phyloP scores from a whole-genome alignment of 2,329 filamentous ascomycete genomes.

The Tolypocladium ophioglossoides region DNA sequence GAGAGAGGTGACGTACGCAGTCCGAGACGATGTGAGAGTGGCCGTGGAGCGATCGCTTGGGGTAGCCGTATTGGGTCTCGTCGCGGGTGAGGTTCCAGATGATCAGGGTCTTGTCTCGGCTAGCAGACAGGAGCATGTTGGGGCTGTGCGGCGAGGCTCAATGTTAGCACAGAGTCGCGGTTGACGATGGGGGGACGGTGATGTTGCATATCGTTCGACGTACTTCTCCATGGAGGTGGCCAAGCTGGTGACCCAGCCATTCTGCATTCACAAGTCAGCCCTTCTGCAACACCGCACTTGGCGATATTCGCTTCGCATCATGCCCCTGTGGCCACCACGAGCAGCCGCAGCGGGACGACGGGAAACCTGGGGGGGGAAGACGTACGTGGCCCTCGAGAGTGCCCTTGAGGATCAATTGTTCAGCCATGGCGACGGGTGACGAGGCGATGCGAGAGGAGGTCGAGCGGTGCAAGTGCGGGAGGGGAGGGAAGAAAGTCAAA shows the following conservation, averaged over 20 bases:
- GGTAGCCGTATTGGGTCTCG: conserved; percentile 96
- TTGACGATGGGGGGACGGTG: neutral
- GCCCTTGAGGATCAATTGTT: conserved; percentile 92
- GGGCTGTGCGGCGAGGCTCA: conserved; percentile 45
- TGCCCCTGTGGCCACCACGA: neutral
- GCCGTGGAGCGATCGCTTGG: conserved; percentile 96
- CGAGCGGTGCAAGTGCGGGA: conserved; percentile 18
- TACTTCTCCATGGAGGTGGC: conserved; percentile 99
- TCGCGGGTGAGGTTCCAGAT: conserved; percentile 99
- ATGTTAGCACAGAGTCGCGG: conserved; percentile 8
- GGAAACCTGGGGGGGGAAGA: conserved; percentile 17
- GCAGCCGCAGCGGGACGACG: conserved; percentile 5
- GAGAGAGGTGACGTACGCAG: conserved; percentile 64
- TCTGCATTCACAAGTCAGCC: conserved; percentile 34
- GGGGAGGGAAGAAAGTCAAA: conserved; percentile 22
- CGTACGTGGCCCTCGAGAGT: conserved; percentile 93
- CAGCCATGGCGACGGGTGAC: conserved; percentile 58
- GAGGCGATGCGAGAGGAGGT: conserved; percentile 26
- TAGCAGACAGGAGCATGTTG: conserved; percentile 98
- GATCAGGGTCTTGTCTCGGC: conserved; percentile 97
- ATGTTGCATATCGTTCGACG: conserved; percentile 20
- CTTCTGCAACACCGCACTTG: neutral
- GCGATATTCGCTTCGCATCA: neutral
- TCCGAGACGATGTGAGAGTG: conserved; percentile 99
- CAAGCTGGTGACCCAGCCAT: conserved; percentile 98